Evolutionary conservation across 2,329 filamentous ascomycete species (phyloP).

Genomic region (Dactylellina sp.): DNA sequence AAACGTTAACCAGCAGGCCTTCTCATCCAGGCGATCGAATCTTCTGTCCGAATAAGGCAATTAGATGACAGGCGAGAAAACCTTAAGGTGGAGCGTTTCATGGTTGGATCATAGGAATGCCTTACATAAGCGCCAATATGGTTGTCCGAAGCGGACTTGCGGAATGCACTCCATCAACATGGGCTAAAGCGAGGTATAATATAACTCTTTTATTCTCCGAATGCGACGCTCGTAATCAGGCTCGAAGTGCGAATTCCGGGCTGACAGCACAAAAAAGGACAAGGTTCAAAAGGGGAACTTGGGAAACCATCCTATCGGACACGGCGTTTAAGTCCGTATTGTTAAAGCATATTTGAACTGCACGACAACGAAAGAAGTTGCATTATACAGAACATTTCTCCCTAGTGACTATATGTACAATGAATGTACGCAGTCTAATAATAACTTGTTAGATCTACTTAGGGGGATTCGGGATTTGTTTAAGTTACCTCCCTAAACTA

Average conservation of each 20-base stretch:
- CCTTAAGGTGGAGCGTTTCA: background rate
- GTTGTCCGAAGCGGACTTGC: conserved; percentile 6
- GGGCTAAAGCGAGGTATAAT: background rate
- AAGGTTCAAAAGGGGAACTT: background rate
- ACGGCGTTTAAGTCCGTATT: background rate
- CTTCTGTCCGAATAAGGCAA: background rate
- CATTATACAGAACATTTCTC: too few relatives aligned
- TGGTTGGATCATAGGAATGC: conserved; percentile 1
- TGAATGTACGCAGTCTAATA: too few relatives aligned
- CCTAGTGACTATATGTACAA: too few relatives aligned
- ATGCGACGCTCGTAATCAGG: background rate
- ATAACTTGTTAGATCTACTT: background rate
- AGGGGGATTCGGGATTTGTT: too few relatives aligned
- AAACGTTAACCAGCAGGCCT: background rate
- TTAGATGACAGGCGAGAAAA: too few relatives aligned
- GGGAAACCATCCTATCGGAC: conserved; percentile 2
- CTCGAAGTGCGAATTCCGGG: background rate
- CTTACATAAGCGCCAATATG: background rate
- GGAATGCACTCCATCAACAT: background rate
- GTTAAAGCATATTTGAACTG: background rate
- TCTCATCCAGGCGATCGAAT: background rate
- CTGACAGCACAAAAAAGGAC: background rate
- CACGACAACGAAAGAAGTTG: background rate
- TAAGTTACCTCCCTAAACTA: too few relatives aligned
- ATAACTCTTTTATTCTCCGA: background rate